Evolutionary conservation across 116 monocot species (phyloP).

Genomic region (Cymodocea nodosa): DNA sequence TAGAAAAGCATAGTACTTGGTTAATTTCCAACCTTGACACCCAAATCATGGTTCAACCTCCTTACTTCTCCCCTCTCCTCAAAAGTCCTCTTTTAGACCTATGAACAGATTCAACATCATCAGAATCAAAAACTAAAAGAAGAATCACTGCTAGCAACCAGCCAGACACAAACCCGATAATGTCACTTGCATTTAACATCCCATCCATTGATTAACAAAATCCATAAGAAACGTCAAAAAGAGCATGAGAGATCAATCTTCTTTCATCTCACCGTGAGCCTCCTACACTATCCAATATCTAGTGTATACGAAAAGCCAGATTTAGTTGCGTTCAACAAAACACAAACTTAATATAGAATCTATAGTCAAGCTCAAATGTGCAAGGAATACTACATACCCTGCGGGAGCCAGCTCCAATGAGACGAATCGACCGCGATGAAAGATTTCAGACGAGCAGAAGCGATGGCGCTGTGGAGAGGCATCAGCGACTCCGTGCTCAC

Average conservation of each 20-base stretch:
- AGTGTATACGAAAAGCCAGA: too few relatives aligned
- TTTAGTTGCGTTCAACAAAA: not conserved
- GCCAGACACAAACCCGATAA: not conserved
- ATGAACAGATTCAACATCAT: conserved; percentile 21
- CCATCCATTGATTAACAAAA: not conserved
- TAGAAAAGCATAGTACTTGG: not conserved
- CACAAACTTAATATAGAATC: not conserved
- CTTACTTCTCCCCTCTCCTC: conserved; percentile 14
- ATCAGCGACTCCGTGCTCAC: conserved; percentile 30
- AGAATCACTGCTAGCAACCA: not conserved
- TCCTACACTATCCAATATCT: not conserved
- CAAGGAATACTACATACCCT: conserved; percentile 17
- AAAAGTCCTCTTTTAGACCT: conserved; percentile 63
- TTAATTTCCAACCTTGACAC: conserved; percentile 3
- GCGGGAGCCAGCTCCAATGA: conserved; percentile 51
- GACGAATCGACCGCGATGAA: conserved; percentile 44
- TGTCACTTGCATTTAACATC: not conserved
- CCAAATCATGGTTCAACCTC: conserved; percentile 9
- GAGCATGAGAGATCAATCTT: not conserved
- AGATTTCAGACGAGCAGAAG: conserved; percentile 36
- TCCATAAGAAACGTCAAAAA: not conserved
- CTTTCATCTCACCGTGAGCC: not conserved
- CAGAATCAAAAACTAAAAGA: conserved; percentile 16
- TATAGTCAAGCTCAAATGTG: not conserved
- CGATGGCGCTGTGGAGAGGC: conserved; percentile 38